A percentile compares a stretch with the other conserved stretches of the same genome.
Conservation (phyloP, 768 basidiomycete species). For the Boletellus ananas region DNA sequence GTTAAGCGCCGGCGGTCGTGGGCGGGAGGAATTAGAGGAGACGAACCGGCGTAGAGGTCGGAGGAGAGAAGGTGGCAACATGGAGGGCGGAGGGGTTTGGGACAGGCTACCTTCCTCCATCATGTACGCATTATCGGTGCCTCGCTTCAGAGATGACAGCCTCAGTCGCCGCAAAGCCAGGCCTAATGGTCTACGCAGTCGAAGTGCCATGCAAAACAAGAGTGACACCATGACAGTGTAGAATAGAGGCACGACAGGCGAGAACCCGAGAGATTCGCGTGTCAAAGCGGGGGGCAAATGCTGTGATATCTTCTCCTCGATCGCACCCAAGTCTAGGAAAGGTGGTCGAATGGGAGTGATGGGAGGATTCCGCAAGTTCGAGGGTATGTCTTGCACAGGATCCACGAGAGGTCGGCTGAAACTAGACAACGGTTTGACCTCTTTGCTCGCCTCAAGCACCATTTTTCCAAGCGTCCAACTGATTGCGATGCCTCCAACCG, state of each 20-base stretch:
- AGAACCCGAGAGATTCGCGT: conserved; percentile 67
- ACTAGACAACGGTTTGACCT: conserved; percentile 53
- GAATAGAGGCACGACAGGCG: conserved; percentile 59
- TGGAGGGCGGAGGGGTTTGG: conserved; percentile 14
- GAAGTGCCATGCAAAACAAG: conserved; percentile 44
- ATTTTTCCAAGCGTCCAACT: conserved; percentile 99
- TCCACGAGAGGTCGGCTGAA: conserved; percentile 60
- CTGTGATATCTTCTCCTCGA: conserved; percentile 63
- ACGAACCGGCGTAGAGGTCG: conserved; percentile 28
- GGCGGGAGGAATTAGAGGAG: conserved; percentile 19
- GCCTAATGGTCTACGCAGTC: conserved; percentile 56
- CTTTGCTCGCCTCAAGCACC: conserved; percentile 95
- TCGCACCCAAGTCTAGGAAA: conserved; percentile 51
- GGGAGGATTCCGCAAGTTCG: conserved; percentile 43
- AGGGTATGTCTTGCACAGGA: conserved; percentile 63
- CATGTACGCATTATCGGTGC: conserved; percentile 27
- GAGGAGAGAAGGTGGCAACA: conserved; percentile 22
- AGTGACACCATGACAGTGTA: conserved; percentile 45
- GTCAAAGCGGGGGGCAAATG: conserved; percentile 63
- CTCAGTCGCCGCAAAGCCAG: conserved; percentile 41
- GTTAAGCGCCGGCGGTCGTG: conserved; percentile 22
- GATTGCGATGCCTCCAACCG: conserved; percentile 90
- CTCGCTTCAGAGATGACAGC: conserved; percentile 38
- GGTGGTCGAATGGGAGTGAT: conserved; percentile 64
- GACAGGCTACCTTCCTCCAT: conserved; percentile 45